Conservation (phyloP, 2,329 filamentous ascomycete genomes). For the Phialocephala subalpina region DNA sequence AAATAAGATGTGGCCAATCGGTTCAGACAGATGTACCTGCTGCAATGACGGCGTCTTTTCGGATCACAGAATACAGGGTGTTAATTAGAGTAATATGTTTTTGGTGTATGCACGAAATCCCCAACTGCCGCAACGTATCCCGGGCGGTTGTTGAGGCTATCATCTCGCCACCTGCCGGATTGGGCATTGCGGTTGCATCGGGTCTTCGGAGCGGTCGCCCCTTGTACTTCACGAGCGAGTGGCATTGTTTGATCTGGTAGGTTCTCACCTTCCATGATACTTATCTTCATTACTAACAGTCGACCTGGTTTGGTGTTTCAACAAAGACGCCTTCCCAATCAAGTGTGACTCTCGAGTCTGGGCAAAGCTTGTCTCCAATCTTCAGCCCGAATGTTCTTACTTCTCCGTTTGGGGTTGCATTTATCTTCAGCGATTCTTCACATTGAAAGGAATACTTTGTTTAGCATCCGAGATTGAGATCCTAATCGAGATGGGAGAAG, state of each 20-base stretch:
- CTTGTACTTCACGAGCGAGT: slow-evolving; percentile 9
- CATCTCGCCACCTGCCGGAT: slow-evolving; percentile 6
- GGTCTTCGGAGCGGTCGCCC: not conserved
- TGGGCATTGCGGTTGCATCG: not conserved
- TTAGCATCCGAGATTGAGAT: too few species aligned
- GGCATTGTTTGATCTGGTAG: not conserved
- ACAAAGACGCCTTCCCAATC: not conserved
- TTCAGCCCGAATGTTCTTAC: not conserved
- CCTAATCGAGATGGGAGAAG: too few species aligned
- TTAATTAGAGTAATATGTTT: not conserved
- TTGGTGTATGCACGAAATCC: slow-evolving; percentile 9
- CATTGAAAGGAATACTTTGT: too few species aligned
- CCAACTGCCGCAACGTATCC: slow-evolving; percentile 7
- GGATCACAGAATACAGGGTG: not conserved
- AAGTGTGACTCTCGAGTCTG: not conserved
- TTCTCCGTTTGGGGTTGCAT: not conserved
- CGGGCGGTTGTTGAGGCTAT: slow-evolving; percentile 9
- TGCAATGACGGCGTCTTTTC: not conserved
- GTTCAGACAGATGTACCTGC: too few species aligned
- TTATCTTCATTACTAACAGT: not conserved
- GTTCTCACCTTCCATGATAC: not conserved
- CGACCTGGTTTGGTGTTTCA: not conserved
- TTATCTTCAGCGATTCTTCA: too few species aligned
- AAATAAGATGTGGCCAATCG: not conserved
- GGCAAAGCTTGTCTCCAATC: not conserved